These are phyloP conservation scores for Aspergillus leporis DNA, from an alignment of 495 filamentous ascomycete genomes.

Conservation along the genomic window DNA sequence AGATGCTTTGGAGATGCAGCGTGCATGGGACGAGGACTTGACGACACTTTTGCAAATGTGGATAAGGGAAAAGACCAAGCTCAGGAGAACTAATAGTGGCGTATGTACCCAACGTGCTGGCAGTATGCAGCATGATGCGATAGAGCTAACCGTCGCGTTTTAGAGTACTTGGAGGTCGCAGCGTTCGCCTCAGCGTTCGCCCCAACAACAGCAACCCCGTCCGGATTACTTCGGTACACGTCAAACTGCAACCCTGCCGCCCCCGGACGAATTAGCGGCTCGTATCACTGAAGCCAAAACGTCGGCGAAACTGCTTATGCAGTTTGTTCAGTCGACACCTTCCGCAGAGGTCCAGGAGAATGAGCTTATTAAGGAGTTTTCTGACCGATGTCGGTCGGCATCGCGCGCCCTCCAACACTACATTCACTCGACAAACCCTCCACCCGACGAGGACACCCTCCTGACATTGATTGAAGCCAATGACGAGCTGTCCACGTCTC, in stretches of 20 bases:
- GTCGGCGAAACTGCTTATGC: slow-evolving; percentile 84
- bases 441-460: slow-evolving; percentile 90
- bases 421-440: slow-evolving; percentile 73
- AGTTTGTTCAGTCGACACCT: slow-evolving; percentile 83
- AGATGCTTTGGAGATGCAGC: slow-evolving; percentile 66
- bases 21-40: slow-evolving; percentile 72
- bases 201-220: slow-evolving; percentile 10
- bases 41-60: slow-evolving; percentile 73
- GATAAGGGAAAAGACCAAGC: slow-evolving; percentile 74
- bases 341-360: slow-evolving; percentile 71
- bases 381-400: slow-evolving; percentile 79
- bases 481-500: slow-evolving; percentile 75
- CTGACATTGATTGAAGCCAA: slow-evolving; percentile 92
- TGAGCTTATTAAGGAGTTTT: slow-evolving; percentile 90
- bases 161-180: slow-evolving; percentile 15
- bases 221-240: slow-evolving; percentile 41
- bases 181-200: slow-evolving; percentile 4
- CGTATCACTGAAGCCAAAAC: slow-evolving; percentile 88
- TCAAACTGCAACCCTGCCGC: slow-evolving; percentile 56
- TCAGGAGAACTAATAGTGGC: slow-evolving; percentile 6
- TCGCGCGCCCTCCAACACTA: slow-evolving; percentile 78
- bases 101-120: neutral
- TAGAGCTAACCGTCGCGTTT: neutral
- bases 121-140: neutral
- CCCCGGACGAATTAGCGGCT: slow-evolving; percentile 75